These are phyloP conservation scores for Rhizoclosmatium sp. DNA, from an alignment of 192 early-diverging fungal species.

Conservation along the genomic window DNA sequence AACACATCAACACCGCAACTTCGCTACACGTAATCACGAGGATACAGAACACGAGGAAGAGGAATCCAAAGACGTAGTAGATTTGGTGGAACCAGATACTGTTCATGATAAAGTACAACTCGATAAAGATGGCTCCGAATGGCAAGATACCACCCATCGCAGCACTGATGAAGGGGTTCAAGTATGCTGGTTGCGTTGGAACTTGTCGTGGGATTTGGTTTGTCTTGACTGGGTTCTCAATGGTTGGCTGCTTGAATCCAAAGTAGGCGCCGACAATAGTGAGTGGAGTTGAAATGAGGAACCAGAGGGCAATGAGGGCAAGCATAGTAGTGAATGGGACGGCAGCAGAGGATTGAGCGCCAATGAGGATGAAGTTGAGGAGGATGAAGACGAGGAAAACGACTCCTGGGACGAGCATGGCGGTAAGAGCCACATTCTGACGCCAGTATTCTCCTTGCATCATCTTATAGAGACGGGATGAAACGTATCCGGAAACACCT, in stretches of 20 bases:
- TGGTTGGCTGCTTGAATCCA: conserved; percentile 73
- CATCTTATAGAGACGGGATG: conserved; percentile 90
- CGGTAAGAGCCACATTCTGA: conserved; percentile 82
- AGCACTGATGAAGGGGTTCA: conserved; percentile 62
- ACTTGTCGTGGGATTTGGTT: conserved; percentile 93
- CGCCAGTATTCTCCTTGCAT: conserved; percentile 89
- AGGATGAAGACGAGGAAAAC: conserved; percentile 69
- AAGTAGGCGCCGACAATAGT: conserved; percentile 86
- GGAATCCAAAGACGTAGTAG: conserved; percentile 69
- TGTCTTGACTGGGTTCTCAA: conserved; percentile 88
- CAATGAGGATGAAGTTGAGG: conserved; percentile 89
- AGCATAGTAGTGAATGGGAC: conserved; percentile 89
- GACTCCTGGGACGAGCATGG: conserved; percentile 78
- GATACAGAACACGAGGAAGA: conserved; percentile 61
- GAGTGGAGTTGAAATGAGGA: conserved; percentile 78
- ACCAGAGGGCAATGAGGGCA: conserved; percentile 82
- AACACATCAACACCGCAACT: conserved; percentile 63
- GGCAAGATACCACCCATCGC: conserved; percentile 77
- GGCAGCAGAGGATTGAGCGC: conserved; percentile 82
- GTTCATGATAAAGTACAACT: conserved; percentile 68
- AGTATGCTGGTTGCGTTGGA: conserved; percentile 74
- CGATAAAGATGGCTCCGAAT: conserved; percentile 70
- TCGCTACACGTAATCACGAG: conserved; percentile 60
- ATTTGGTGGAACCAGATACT: conserved; percentile 60
- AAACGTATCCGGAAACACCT: conserved; percentile 84